phyloP scores from a whole-genome alignment of 768 basidiomycete genomes.

The Ephemerocybe angulata region DNA sequence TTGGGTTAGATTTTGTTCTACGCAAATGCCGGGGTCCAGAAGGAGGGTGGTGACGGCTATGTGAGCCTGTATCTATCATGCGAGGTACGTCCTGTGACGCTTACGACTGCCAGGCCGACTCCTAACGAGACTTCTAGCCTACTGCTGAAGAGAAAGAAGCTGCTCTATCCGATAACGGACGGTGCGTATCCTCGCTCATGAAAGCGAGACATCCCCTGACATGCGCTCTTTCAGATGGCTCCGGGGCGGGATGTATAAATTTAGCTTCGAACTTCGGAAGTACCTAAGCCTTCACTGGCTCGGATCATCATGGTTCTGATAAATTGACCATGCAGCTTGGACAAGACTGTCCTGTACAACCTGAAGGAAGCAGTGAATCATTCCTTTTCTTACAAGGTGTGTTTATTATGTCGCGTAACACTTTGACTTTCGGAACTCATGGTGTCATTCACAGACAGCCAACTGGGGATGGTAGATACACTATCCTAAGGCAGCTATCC shows the following conservation, averaged over 20 bases:
- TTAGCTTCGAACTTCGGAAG: conserved; percentile 80
- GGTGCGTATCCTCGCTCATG: conserved; percentile 33
- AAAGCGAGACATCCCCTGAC: background rate
- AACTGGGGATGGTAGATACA: conserved; percentile 79
- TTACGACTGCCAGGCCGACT: background rate
- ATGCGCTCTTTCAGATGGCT: conserved; percentile 54
- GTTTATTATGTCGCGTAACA: background rate
- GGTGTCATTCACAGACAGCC: conserved; percentile 50
- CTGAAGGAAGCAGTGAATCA: conserved; percentile 81
- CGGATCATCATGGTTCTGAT: background rate
- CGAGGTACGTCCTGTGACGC: conserved; percentile 48
- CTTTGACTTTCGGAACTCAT: too few relatives aligned
- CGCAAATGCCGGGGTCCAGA: conserved; percentile 70
- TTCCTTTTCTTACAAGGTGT: conserved; percentile 66
- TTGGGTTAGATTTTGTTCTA: conserved; percentile 75
- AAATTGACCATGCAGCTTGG: conserved; percentile 23
- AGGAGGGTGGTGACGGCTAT: conserved; percentile 43
- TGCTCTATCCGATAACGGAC: conserved; percentile 53
- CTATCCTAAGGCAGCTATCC: background rate
- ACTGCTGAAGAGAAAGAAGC: conserved; percentile 71
- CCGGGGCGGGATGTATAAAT: conserved; percentile 83
- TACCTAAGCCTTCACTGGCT: conserved; percentile 19
- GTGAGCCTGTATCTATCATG: conserved; percentile 80
- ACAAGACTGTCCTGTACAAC: conserved; percentile 51
- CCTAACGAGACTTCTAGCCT: conserved; percentile 44